phyloP scores from a whole-genome alignment of 495 filamentous ascomycete genomes.

The Cenococcum geophilum region DNA sequence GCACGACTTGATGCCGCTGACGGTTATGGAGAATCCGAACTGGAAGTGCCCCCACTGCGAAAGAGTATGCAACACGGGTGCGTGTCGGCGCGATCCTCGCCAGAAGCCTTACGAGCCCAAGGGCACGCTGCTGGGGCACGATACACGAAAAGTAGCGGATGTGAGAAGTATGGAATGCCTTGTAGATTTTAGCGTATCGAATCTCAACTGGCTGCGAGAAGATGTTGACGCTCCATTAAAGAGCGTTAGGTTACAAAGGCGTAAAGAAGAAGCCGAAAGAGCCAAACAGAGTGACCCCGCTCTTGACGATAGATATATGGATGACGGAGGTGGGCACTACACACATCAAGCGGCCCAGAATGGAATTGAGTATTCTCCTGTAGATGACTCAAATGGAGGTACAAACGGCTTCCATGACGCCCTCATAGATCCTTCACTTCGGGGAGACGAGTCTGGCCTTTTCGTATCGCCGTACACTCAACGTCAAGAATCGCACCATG shows the following conservation, averaged over 20 bases:
- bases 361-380: slow-evolving; percentile 27
- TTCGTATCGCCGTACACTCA: background rate
- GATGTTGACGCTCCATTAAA: slow-evolving; percentile 42
- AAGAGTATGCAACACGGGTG: slow-evolving; percentile 74
- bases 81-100: slow-evolving; percentile 56
- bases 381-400: background rate
- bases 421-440: slow-evolving; percentile 18
- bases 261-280: slow-evolving; percentile 47
- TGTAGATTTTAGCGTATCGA: slow-evolving; percentile 78
- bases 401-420: slow-evolving; percentile 7
- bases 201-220: slow-evolving; percentile 68
- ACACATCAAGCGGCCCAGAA: slow-evolving; percentile 10
- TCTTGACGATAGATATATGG: slow-evolving; percentile 35
- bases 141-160: slow-evolving; percentile 82
- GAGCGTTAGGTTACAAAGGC: slow-evolving; percentile 44
- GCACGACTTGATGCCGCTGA: slow-evolving; percentile 77
- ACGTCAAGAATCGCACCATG: background rate
- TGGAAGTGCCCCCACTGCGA: slow-evolving; percentile 88
- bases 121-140: slow-evolving; percentile 77
- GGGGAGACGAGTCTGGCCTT: slow-evolving; percentile 1
- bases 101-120: slow-evolving; percentile 73
- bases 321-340: slow-evolving; percentile 16
- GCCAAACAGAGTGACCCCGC: slow-evolving; percentile 42
- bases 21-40: slow-evolving; percentile 65
- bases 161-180: slow-evolving; percentile 79